Conservation (phyloP, 1,284 basidiomycete species). For the Acaromyces ingoldii region DNA sequence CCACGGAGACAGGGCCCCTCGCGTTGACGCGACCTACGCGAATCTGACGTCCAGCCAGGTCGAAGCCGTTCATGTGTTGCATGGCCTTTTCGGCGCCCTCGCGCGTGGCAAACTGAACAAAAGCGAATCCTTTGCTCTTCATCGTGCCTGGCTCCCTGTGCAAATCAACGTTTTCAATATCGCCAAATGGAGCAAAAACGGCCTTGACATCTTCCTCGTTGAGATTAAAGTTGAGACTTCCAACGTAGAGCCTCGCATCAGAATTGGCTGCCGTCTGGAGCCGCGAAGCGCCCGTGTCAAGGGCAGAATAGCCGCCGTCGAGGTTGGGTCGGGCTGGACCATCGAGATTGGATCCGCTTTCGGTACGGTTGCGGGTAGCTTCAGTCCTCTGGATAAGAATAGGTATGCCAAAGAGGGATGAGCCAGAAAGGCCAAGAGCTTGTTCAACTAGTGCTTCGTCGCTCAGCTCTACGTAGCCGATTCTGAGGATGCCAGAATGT, state of each 20-base stretch:
- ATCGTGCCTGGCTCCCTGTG: constrained; percentile 85
- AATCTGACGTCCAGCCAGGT: constrained; percentile 79
- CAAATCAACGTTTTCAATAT: constrained; percentile 94
- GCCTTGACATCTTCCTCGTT: constrained; percentile 92
- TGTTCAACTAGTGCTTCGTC: constrained; percentile 82
- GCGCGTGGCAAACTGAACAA: constrained; percentile 75
- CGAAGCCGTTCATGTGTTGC: constrained; percentile 97
- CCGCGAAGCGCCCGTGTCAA: constrained; percentile 10
- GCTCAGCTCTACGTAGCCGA: constrained; percentile 91
- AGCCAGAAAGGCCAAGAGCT: constrained; percentile 81
- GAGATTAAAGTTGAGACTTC: constrained; percentile 91
- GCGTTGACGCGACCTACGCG: constrained; percentile 43
- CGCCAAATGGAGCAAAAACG: constrained; percentile 97
- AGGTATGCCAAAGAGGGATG: constrained; percentile 93
- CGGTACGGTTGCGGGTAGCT: constrained; percentile 75
- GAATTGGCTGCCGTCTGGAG: constrained; percentile 2
- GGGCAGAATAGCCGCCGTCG: constrained; percentile 4
- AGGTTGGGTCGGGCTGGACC: constrained; percentile 16
- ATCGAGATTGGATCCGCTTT: constrained; percentile 6
- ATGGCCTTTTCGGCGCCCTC: constrained; percentile 92
- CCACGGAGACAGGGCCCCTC: constrained; percentile 11
- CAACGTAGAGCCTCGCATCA: constrained; percentile 80
- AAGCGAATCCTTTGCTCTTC: constrained; percentile 94
- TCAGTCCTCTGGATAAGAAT: constrained; percentile 94
- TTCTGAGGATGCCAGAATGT: constrained; percentile 54